A percentile compares a stretch with the other conserved stretches of the same genome.
Conservation (phyloP, 306 rosid genomes). For the Ormosia semicastrata region DNA sequence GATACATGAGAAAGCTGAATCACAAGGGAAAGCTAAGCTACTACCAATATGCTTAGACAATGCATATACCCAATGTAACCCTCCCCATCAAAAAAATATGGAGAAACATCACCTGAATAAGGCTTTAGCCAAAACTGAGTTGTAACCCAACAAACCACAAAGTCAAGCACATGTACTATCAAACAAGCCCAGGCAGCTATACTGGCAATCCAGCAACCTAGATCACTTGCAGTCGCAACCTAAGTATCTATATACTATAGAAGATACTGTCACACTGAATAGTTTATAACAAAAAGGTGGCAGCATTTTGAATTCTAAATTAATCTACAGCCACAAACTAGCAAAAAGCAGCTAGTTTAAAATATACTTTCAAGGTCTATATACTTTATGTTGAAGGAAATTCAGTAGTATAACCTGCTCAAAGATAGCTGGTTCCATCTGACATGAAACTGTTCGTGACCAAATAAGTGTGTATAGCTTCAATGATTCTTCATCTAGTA, state of each 20-base stretch:
- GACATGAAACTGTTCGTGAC: conserved; percentile 88
- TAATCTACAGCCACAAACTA: conserved; percentile 17
- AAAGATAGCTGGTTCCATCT: conserved; percentile 75
- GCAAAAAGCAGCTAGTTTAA: neutral
- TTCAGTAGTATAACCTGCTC: conserved; percentile 63
- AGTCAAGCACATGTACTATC: neutral
- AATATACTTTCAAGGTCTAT: neutral
- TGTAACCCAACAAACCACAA: neutral
- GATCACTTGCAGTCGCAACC: neutral
- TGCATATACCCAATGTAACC: neutral
- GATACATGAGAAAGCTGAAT: neutral
- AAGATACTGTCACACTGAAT: neutral
- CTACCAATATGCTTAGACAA: neutral
- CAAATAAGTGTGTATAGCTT: conserved; percentile 90
- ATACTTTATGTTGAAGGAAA: conserved; percentile 5
- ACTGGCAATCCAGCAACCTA: conserved; percentile 1
- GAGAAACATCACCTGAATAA: neutral
- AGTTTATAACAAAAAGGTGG: neutral
- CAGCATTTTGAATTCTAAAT: conserved; percentile 6
- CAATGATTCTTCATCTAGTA: conserved; percentile 77
- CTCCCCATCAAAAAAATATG: neutral
- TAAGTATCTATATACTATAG: neutral
- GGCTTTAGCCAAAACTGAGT: neutral
- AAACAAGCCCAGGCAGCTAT: neutral
- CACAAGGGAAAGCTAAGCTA: neutral